Percentiles rank a stretch among this genome's conserved stretches.
Conservation (phyloP, 306 rosid genomes). For the Luffa aegyptiaca region DNA sequence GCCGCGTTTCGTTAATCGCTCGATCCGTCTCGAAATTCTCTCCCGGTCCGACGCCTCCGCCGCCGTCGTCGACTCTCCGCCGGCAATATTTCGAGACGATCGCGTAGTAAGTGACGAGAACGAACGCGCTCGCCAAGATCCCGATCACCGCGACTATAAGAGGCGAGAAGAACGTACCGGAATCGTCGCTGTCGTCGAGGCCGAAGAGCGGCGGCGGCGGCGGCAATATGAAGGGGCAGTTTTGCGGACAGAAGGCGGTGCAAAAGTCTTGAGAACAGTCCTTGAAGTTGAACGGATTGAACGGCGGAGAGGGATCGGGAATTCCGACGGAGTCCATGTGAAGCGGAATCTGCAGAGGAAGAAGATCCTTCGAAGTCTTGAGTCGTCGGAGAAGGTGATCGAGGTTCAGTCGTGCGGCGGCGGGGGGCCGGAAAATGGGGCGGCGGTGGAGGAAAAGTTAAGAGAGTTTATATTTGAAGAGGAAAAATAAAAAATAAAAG, state of each 20-base stretch:
- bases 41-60: neutral
- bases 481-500: slow-evolving; percentile 21
- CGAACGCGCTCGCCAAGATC: slow-evolving; percentile 48
- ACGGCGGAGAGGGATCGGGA: slow-evolving; percentile 38
- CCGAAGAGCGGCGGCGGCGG: slow-evolving; percentile 50
- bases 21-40: slow-evolving; percentile 10
- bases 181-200: slow-evolving; percentile 2
- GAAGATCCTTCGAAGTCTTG: neutral
- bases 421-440: neutral
- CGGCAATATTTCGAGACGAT: slow-evolving; percentile 45
- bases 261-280: slow-evolving; percentile 63
- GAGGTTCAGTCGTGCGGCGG: neutral
- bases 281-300: slow-evolving; percentile 16
- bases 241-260: slow-evolving; percentile 66
- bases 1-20: slow-evolving; percentile 7
- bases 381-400: neutral
- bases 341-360: neutral
- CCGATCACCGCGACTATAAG: slow-evolving; percentile 64
- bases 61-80: slow-evolving; percentile 10
- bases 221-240: slow-evolving; percentile 48
- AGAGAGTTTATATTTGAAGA: slow-evolving; percentile 27
- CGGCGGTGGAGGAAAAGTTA: neutral
- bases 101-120: slow-evolving; percentile 50
- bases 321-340: slow-evolving; percentile 30
- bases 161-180: slow-evolving; percentile 48